Evolutionary conservation across 129 eudicot genomes (phyloP).

Genomic region (Ambrosia trifida): DNA sequence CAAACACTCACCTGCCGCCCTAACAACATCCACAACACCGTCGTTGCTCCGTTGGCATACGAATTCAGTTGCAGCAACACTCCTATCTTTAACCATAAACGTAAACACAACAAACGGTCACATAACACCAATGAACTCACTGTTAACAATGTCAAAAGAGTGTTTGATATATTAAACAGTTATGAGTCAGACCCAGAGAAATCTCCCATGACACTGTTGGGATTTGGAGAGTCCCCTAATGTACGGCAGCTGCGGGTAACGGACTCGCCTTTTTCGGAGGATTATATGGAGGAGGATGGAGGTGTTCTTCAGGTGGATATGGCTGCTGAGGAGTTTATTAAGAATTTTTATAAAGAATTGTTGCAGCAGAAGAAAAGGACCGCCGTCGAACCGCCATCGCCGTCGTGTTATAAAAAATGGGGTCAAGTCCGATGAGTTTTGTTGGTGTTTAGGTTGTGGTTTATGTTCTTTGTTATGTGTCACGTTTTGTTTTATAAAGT

Average conservation of each 20-base stretch:
- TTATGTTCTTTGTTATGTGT: constrained; percentile 1
- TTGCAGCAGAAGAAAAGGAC: constrained; percentile 53
- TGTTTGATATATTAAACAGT: constrained; percentile 46
- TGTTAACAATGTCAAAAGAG: constrained; percentile 34
- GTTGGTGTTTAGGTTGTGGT: constrained; percentile 13
- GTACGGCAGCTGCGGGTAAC: constrained; percentile 69
- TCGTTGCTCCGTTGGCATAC: constrained; percentile 62
- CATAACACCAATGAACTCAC: not conserved
- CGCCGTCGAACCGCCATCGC: constrained; percentile 55
- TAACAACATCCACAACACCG: constrained; percentile 36
- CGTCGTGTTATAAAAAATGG: constrained; percentile 41
- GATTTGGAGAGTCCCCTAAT: constrained; percentile 57
- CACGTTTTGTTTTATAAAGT: not conserved
- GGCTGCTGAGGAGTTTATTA: constrained; percentile 77
- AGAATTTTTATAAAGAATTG: constrained; percentile 62
- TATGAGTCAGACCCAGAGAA: constrained; percentile 34
- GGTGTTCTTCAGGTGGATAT: constrained; percentile 56
- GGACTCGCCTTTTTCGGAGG: constrained; percentile 70
- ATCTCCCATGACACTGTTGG: constrained; percentile 54
- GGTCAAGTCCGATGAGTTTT: constrained; percentile 31
- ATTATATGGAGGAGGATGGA: constrained; percentile 46
- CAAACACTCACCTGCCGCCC: constrained; percentile 54
- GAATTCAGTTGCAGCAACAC: constrained; percentile 76
- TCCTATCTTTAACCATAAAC: constrained; percentile 42
- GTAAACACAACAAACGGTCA: constrained; percentile 35